These are phyloP conservation scores for Pholiota molesta DNA, from an alignment of 768 basidiomycete species.

Conservation along the genomic window DNA sequence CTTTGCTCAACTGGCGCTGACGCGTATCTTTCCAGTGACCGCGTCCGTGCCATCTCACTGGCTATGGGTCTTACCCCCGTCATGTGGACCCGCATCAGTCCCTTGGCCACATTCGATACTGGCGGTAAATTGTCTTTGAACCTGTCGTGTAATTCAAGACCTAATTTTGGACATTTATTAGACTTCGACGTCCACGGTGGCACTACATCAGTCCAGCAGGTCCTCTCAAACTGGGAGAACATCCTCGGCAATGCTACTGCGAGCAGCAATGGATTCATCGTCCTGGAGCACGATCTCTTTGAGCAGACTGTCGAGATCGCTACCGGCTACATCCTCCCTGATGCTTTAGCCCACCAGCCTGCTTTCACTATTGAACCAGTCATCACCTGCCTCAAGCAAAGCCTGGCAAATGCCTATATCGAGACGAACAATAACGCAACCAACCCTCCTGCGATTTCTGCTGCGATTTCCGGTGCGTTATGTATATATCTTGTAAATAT, in stretches of 20 bases:
- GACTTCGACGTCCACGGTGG: slow-evolving; percentile 86
- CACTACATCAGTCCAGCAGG: slow-evolving; percentile 53
- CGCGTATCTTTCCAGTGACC: slow-evolving; percentile 53
- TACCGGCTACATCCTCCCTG: slow-evolving; percentile 84
- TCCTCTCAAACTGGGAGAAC: slow-evolving; percentile 70
- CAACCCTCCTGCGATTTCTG: slow-evolving; percentile 48
- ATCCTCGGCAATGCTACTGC: slow-evolving; percentile 66
- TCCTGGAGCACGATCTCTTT: slow-evolving; percentile 87
- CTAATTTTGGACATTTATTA: slow-evolving; percentile 31
- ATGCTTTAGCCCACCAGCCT: slow-evolving; percentile 69
- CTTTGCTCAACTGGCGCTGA: slow-evolving; percentile 1
- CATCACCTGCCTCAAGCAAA: slow-evolving; percentile 62
- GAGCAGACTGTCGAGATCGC: slow-evolving; percentile 85
- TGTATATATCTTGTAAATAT: background rate
- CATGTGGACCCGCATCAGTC: slow-evolving; percentile 79
- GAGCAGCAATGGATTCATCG: slow-evolving; percentile 81
- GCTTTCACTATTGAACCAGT: slow-evolving; percentile 74
- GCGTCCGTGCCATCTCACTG: slow-evolving; percentile 79
- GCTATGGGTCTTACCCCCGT: slow-evolving; percentile 86
- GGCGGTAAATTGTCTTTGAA: slow-evolving; percentile 40
- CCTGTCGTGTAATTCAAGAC: slow-evolving; percentile 6
- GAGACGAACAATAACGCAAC: slow-evolving; percentile 79
- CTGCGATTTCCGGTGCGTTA: slow-evolving; percentile 22
- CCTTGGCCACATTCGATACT: slow-evolving; percentile 70
- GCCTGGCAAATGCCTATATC: slow-evolving; percentile 69